Conservation (phyloP, 768 basidiomycete genomes). For the Russula emetica region DNA sequence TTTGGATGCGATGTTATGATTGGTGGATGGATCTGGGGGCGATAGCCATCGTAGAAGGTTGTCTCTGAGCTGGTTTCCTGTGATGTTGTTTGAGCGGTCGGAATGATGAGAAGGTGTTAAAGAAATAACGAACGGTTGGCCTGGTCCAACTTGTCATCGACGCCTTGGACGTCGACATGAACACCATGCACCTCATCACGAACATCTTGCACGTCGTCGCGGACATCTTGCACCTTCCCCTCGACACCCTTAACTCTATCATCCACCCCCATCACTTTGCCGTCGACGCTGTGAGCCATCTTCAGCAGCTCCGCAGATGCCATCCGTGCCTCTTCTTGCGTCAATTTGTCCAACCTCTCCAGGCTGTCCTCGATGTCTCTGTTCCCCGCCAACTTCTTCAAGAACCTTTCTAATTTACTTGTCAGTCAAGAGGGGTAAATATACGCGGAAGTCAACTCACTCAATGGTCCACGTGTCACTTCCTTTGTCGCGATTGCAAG, state of each 20-base stretch:
- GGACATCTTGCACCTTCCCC: not conserved
- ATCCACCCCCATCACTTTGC: not conserved
- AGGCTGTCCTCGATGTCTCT: not conserved
- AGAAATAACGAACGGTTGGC: not conserved
- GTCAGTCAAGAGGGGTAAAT: not conserved
- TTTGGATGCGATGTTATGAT: not conserved
- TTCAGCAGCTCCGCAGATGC: conserved; percentile 1
- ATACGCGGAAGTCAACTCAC: too few species aligned
- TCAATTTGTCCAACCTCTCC: not conserved
- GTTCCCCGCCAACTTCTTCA: not conserved
- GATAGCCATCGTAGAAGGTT: not conserved
- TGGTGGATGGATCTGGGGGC: not conserved
- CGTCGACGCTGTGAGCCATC: not conserved
- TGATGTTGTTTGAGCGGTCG: not conserved
- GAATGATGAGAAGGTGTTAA: not conserved
- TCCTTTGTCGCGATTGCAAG: too few species aligned
- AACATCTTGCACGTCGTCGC: not conserved
- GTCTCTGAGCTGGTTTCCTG: not conserved
- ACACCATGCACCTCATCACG: too few species aligned
- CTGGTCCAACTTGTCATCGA: not conserved
- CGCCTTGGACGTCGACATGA: not conserved
- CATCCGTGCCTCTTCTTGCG: not conserved
- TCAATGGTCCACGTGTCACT: too few species aligned
- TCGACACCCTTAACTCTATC: not conserved
- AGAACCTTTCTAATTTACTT: not conserved